Percentiles rank a stretch among this genome's conserved stretches.
phyloP scores from a whole-genome alignment of 2,329 filamentous ascomycete species.

The Sarocladium kiliense region DNA sequence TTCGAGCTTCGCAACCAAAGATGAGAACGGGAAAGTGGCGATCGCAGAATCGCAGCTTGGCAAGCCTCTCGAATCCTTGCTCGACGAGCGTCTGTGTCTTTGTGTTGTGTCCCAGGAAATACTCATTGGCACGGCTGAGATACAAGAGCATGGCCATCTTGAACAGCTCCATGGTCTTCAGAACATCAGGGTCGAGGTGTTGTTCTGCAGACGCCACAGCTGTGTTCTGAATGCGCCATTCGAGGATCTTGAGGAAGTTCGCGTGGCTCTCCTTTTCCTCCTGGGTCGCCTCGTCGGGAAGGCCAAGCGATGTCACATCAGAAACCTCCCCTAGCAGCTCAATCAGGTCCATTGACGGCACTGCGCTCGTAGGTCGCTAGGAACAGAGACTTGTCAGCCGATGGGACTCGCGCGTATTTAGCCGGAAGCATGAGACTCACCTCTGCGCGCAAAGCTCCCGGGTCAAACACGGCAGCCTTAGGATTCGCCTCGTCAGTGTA shows the following conservation, averaged over 20 bases:
- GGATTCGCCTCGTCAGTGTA: neutral
- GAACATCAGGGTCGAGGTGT: neutral
- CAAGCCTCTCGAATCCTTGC: conserved; percentile 20
- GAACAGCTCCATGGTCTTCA: conserved; percentile 18
- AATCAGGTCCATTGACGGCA: conserved; percentile 13
- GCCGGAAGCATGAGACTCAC: too few species aligned
- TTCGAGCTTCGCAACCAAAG: conserved; percentile 19
- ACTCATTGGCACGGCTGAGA: conserved; percentile 19
- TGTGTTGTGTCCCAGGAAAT: conserved; percentile 8
- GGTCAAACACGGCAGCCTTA: neutral
- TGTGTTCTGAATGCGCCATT: conserved; percentile 21
- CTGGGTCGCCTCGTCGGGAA: conserved; percentile 7
- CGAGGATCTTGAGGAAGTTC: conserved; percentile 19
- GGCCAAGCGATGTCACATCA: conserved; percentile 12
- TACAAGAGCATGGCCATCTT: conserved; percentile 24
- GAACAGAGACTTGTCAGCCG: neutral
- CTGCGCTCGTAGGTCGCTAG: conserved; percentile 11
- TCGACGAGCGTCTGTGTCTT: conserved; percentile 16
- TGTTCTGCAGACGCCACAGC: neutral
- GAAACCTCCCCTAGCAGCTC: conserved; percentile 17
- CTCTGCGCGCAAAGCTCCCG: neutral
- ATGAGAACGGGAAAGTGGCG: conserved; percentile 19
- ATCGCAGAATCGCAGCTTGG: conserved; percentile 14
- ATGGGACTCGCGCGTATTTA: too few species aligned
- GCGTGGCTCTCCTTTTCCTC: conserved; percentile 13